Base-by-base conservation (phyloP, 2,329 filamentous ascomycete genomes). In the Alternaria postmessia region DNA sequence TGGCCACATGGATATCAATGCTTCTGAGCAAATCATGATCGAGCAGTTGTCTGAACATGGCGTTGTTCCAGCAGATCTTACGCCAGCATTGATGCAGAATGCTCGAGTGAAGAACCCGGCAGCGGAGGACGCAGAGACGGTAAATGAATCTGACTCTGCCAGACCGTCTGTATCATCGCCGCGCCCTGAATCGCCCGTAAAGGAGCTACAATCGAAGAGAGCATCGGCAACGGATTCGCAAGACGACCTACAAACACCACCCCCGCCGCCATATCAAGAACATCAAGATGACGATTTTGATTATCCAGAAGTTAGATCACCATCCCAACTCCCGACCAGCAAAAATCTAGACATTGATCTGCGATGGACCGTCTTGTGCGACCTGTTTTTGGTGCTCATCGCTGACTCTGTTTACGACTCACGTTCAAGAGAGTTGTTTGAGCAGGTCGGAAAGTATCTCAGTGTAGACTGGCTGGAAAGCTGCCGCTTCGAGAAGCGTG, bases 11-110 rank as follows among this genome's bases (percentile, higher is more conserved):
- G 95, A 99, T 61, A 96, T 99, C 72, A 93, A 89, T 73, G 84
- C 90, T 22, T 89, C 87, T 14, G 95, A 99, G 79, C 95, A 99
- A 82, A 84, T 99, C 77, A 99, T 99, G 95, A 97, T 99, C 68
- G 95, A 99, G 81, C 95, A 99, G 79, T 84, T 99, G 59, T 90
- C 92, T 12, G 91, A 95, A 59, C 95, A 99, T 79, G 95, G 94
- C 5, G 93, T 99, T 7, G 84, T 93, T 63, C 90, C 95, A 0
- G 83, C 84, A 44, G 95, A 99, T 76, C 83, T 99, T 59, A 94
- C 93, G 0, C 90, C 92, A 0, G 87, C 92, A 0, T 84, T 99
- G 44, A 96, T 96, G 89, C 89, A 92, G 64, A 99, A 98, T 78
- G 88, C 95, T 12, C 87, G 93, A 52, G 94, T 99, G 34, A 93